Evolutionary conservation across 306 rosid genomes (phyloP).

Genomic region (Rubus parviflorus): DNA sequence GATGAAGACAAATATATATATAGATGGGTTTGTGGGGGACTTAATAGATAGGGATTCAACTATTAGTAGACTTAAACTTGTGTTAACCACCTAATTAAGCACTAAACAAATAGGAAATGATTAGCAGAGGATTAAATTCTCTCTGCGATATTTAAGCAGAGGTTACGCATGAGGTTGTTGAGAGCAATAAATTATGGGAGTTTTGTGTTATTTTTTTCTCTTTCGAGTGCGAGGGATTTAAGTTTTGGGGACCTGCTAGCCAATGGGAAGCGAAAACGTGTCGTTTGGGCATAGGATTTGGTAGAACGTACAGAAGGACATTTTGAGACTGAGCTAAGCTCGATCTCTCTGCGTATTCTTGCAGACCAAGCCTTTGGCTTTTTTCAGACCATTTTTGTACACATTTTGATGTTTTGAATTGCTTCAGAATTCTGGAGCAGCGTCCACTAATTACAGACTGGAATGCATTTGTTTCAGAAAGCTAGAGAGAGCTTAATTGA

Average conservation of each 20-base stretch:
- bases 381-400: too few relatives aligned
- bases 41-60: not conserved
- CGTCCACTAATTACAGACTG: too few relatives aligned
- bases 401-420: too few relatives aligned
- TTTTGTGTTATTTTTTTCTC: too few relatives aligned
- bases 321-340: not conserved
- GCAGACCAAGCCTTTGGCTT: not conserved
- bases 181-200: not conserved
- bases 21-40: not conserved
- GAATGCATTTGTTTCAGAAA: too few relatives aligned
- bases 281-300: not conserved
- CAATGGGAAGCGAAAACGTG: not conserved
- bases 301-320: not conserved
- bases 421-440: too few relatives aligned
- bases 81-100: not conserved
- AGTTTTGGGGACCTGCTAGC: not conserved
- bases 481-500: too few relatives aligned
- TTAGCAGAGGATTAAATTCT: not conserved
- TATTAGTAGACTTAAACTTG: not conserved
- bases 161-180: not conserved
- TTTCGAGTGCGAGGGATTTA: not conserved
- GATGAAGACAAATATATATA: not conserved
- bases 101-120: not conserved
- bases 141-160: not conserved
- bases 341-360: not conserved